phyloP scores from a whole-genome alignment of 108 stramenopile genomes.

The Cyclotella distinguenda region DNA sequence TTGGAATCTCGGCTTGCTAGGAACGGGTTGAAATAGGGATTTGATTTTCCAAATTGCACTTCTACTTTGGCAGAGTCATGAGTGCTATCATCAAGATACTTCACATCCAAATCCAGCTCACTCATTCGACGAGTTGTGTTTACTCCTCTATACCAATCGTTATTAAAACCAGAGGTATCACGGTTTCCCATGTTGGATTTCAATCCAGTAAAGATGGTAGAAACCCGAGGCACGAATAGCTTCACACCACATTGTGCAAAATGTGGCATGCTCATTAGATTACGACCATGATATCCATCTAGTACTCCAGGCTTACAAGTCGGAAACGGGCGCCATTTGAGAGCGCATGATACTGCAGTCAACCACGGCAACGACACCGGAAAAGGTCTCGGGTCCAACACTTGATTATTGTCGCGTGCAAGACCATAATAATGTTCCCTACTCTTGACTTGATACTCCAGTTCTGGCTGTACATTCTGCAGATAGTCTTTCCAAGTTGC shows the following conservation, averaged over 20 bases:
- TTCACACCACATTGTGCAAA: slow-evolving; percentile 8
- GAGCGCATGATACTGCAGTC: slow-evolving; percentile 18
- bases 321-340: slow-evolving; percentile 38
- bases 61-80: slow-evolving; percentile 24
- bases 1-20: slow-evolving; percentile 1
- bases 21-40: slow-evolving; percentile 4
- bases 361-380: slow-evolving; percentile 30
- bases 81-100: slow-evolving; percentile 8
- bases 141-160: not conserved
- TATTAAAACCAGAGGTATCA: not conserved
- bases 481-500: slow-evolving; percentile 14
- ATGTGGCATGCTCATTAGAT: slow-evolving; percentile 29
- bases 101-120: slow-evolving; percentile 23
- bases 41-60: slow-evolving; percentile 27
- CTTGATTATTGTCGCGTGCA: not conserved
- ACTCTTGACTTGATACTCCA: slow-evolving; percentile 23
- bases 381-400: slow-evolving; percentile 22
- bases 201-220: not conserved
- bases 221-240: slow-evolving; percentile 13
- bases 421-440: not conserved
- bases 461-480: slow-evolving; percentile 31
- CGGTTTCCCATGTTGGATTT: not conserved
- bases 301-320: not conserved
- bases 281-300: slow-evolving; percentile 24
- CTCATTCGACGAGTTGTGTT: slow-evolving; percentile 5